Base-by-base conservation (phyloP, 225 moss, liverwort and hornwort species). In the Asterella californica region DNA sequence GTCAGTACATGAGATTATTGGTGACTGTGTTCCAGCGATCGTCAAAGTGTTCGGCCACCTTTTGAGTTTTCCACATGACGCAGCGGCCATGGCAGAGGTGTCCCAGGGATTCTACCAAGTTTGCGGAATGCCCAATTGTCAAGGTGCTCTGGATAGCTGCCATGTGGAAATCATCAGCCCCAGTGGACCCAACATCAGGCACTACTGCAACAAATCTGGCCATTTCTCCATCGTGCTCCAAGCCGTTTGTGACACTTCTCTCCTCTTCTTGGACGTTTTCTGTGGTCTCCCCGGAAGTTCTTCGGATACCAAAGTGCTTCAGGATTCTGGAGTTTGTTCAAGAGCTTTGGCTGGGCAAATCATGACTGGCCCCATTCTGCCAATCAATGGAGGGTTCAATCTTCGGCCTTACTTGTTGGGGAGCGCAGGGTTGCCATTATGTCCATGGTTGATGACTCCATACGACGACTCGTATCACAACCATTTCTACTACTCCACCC, bases 181-280 rank as follows among this genome's bases (percentile, higher is more conserved):
- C 25, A 79, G 67, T 46, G 68, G 78, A 52, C 78, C 78, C 12
- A 68, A 79, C 52, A 68, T 68, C 5, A 73, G 60, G 42, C 72
- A 80, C 46, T 80, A 71, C 53, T 72, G 72, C 54, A 80, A 80
- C 72, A 80, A 45, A 62, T 72, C 60, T 30, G 72, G 79, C 27
- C 79, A 80, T 72, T 80, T 80, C 29, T 80, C 79, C 12, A 29
- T 72, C 27, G 79, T 80, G 29, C 60, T 72, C 33, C 79, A 80
- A 73, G 72, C 71, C 22, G 72, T 80, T 71, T 71, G 18, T 6
- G 70, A 80, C 79, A n/a, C 79, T 17, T 80, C 79, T 12, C n/a
- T 71, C 15, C 38, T 45, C 71, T 72, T 80, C 18, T 45, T 72
- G 30, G 79, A 80, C 32, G 55, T 80, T 15, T 80, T 12, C 48